Base-by-base conservation (phyloP, 805 yeast species). In the Kodamaea sagamina region DNA sequence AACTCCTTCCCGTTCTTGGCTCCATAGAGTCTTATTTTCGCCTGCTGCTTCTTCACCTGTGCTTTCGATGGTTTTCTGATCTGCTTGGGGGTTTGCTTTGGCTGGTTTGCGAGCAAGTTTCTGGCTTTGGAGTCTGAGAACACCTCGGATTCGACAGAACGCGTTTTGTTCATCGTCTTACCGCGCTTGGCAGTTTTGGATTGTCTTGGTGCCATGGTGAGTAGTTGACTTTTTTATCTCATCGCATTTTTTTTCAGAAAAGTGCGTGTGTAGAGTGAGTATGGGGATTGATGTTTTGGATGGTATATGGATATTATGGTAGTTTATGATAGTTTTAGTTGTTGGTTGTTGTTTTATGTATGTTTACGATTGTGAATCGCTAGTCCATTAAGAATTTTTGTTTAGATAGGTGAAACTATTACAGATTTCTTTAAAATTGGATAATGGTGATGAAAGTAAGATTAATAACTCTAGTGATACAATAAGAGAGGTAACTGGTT, bases 131-230 rank as follows among this genome's bases (percentile, higher is more conserved):
- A 71, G 57, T 86, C 90, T 22, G 77, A 64, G 48, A 71, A 72
- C 18, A 86, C 85, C 52, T 86, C 92, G 2, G 88, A 78, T 44
- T 78, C 80, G 2, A 83, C 77, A 13, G 71, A 68, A 50, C 87
- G 74, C 19, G 73, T 74, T 29, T 70, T 67, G 55, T 80, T 81
- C 57, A 77, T 81, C 3, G 70, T 61, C 35, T 61, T 71, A 42
- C 67, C 65, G 59, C 86, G 72, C 58, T 82, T 82, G 16, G 81
- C 79, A 1, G 81, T 73, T 54, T 79, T 70, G 8, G 84, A 73
- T 54, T 81, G 84, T 62, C 75, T 74, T 29, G 71, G 74, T n/a
- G 81, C 81, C 83, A 78, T 79, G 34, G 15, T 46, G 29, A 27
- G 28, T 12, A 29, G 21, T 36, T 36, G 29, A 24, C 29, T 36